These are phyloP conservation scores for Hevea brasiliensis DNA, from an alignment of 345 rosid genomes.

Conservation along the genomic window DNA sequence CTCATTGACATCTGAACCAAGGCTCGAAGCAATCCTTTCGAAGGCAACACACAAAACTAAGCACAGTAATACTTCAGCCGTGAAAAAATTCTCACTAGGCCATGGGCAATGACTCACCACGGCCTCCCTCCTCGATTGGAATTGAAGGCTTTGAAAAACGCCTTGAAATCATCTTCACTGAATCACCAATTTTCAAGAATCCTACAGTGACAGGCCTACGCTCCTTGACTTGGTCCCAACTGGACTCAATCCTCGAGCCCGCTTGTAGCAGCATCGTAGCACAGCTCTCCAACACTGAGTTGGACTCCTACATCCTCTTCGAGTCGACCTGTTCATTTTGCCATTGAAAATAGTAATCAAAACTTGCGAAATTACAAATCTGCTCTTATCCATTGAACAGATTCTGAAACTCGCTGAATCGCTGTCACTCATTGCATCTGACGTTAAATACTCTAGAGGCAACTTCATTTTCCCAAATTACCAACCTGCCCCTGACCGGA, in stretches of 20 bases:
- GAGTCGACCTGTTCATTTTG: constrained; percentile 74
- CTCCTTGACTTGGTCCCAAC: constrained; percentile 44
- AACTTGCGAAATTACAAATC: constrained; percentile 79
- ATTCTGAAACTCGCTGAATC: constrained; percentile 45
- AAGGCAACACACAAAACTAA: no score
- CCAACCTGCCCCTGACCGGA: constrained; percentile 76
- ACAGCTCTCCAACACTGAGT: constrained; percentile 51
- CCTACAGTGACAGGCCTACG: constrained; percentile 56
- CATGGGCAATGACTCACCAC: constrained; percentile 23
- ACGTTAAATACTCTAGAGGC: constrained; percentile 73
- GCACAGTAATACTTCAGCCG: no score
- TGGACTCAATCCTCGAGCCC: constrained; percentile 57
- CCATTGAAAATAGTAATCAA: constrained; percentile 60
- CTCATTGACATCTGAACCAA: no score
- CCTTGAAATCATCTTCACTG: constrained; percentile 56
- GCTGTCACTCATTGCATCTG: constrained; percentile 43
- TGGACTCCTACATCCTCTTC: constrained; percentile 80
- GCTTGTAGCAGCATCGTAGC: constrained; percentile 70
- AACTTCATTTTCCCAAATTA: constrained; percentile 70
- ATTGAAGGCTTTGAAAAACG: constrained; percentile 82
- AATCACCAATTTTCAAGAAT: constrained; percentile 51
- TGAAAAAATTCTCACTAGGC: not conserved
- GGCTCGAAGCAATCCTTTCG: no score
- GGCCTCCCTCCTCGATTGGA: constrained; percentile 44
- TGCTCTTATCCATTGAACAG: constrained; percentile 55